Base-by-base conservation (phyloP, 1,284 basidiomycete genomes). In the Pisolithus thermaeus region DNA sequence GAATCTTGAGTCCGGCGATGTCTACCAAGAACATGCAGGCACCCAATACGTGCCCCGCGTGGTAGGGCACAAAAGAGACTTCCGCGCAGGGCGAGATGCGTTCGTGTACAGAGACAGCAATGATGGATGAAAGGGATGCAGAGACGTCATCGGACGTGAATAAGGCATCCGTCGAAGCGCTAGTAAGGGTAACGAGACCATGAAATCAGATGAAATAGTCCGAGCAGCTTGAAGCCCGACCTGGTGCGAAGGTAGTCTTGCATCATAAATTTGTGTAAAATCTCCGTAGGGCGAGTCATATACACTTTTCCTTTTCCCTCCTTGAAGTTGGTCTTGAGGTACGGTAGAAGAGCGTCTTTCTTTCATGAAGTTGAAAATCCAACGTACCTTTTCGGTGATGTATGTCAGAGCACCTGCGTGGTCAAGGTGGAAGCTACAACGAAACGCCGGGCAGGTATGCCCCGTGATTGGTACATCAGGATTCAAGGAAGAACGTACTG, bases 231-330 rank as follows among this genome's bases (percentile, higher is more conserved):
- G 20, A 55, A 66, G 12, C 12, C 76, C 52, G 47, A 92, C 92
- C 90, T 86, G 80, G 90, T 92, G 47, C 93, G 84, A 56, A 97
- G 90, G 66, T 91, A 97, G 68, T 98, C 95, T 69, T 94, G 92
- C 94, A 97, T 97, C 74, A 97, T 92, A 67, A 96, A 91, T 55
- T 94, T 92, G 73, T 97, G 95, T 53, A 98, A 82, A 7, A 92
- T 94, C 69, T 97, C 97, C 3, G 95, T 98, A 3, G 95, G 92
- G 71, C 96, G 92, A 1, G 95, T 97, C 95, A 98, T 98, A 73
- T 97, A 98, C 30, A 97, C 90, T 63, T 94, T 94, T 20, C 92
- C 92, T 54, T 88, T 90, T 3, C 92, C 92, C 63, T 95, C 91
- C 61, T 82, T 78, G 67, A 96, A 96, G 67, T 94, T 95, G 11